Evolutionary conservation across 78 protist species (phyloP), one percentile per base, ranked within the genome.

Genomic region (Speleostelium caveatum): DNA sequence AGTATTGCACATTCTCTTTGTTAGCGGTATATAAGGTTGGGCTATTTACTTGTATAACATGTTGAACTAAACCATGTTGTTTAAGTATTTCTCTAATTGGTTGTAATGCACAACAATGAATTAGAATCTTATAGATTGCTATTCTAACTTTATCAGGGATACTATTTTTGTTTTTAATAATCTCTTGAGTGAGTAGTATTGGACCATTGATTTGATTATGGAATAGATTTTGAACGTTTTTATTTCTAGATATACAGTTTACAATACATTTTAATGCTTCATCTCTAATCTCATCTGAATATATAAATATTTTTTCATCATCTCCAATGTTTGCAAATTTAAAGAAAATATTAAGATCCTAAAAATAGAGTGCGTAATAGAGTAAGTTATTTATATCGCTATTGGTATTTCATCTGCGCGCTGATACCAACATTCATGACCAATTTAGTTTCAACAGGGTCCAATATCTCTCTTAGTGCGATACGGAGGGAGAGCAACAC

Each of bases 281-380:
- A 4, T 69, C 77, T 39, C 91, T 53, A 83, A 83, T 69, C 67
- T 60, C 68, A 69, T 83, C 75, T n/a, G 68, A 62, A 32, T 69
- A 60, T 16, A 83, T 69, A 5, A 28, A 39, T 7, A 63, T 69
- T 45, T 83, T 83, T 56, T 83, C 72, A 19, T 61, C 79, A 5
- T 83, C 91, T 10, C 91, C 91, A 28, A 83, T 60, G 69, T 83
- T 83, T n/a, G 79, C 91, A 41, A 83, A 69, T 42, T 83, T 83
- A 71, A 83, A 60, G 35, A 83, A 83, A 12, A 58, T 24, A 58
- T 58, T 22, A 58, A 74, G 17, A 26, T 74, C 68, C 83, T 74
- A 73, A 22, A 3, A 26, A 14, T 32, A 8, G 16, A 22, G 16
- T 28, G 10, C n/a, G n/a, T n/a, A n/a, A 49, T 49, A 49, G 56